A percentile compares a stretch with the other conserved stretches of the same genome.
These are phyloP conservation scores for Sugiyamaella grinbergsii DNA, from an alignment of 1,139 yeast species.

Conservation along the genomic window DNA sequence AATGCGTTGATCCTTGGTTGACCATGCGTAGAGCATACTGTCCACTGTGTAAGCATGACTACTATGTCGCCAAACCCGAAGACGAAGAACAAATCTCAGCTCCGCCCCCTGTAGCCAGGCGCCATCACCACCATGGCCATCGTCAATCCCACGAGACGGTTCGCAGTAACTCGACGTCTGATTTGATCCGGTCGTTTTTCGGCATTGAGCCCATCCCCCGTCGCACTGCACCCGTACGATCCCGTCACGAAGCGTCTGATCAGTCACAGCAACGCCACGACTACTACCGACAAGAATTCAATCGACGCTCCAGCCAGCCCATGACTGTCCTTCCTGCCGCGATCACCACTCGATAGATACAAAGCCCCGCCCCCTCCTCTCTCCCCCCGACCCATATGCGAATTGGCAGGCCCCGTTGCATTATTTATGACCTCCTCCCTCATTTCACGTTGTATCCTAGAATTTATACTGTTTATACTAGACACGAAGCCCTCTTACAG, in stretches of 20 bases:
- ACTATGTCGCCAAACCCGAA: conserved; percentile 37
- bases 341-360: conserved; percentile 7
- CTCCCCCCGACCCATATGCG: neutral
- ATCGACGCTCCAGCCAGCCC: conserved; percentile 7
- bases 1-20: conserved; percentile 83
- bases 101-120: conserved; percentile 4
- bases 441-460: neutral
- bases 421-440: neutral
- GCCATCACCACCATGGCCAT: conserved; percentile 3
- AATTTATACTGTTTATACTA: neutral
- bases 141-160: neutral
- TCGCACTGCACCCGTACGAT: conserved; percentile 4
- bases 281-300: conserved; percentile 11
- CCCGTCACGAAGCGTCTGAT: conserved; percentile 9
- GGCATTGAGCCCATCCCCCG: conserved; percentile 12
- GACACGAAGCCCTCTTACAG: neutral
- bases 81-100: conserved; percentile 22
- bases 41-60: conserved; percentile 71
- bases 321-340: conserved; percentile 2
- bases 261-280: conserved; percentile 13
- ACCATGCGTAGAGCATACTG: conserved; percentile 76
- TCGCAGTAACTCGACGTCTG: conserved; percentile 8
- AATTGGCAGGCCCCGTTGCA: conserved; percentile 9
- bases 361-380: no score
- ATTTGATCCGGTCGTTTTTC: conserved; percentile 13